A percentile compares a stretch with the other conserved stretches of the same genome.
phyloP scores from a whole-genome alignment of 805 yeast genomes.

The Yamadazyma paraphyllophila region DNA sequence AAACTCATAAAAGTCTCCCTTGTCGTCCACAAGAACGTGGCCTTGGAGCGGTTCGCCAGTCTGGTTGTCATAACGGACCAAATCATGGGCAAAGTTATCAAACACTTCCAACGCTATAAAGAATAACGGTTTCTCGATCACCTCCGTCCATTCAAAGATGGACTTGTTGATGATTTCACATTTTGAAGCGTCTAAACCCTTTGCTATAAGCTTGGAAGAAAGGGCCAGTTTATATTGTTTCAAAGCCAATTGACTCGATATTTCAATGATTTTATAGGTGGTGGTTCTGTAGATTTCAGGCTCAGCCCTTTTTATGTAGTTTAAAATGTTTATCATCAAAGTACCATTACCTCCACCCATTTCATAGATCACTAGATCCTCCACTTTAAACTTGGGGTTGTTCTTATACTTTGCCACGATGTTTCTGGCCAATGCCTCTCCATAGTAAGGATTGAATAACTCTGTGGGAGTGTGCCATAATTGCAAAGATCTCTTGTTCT shows the following conservation, averaged over 20 bases:
- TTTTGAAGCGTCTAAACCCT: conserved; percentile 52
- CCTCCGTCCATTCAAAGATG: conserved; percentile 67
- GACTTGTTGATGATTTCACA: conserved; percentile 71
- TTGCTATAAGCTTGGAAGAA: conserved; percentile 28
- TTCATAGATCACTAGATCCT: conserved; percentile 75
- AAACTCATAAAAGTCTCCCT: conserved; percentile 74
- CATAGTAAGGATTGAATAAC: conserved; percentile 78
- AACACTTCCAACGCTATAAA: conserved; percentile 80
- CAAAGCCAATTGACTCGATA: conserved; percentile 58
- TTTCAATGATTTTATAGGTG: conserved; percentile 70
- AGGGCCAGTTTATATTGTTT: conserved; percentile 48
- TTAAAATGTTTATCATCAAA: conserved; percentile 70
- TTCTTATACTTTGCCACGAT: conserved; percentile 62
- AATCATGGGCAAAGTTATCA: conserved; percentile 82
- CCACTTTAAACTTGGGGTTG: conserved; percentile 61
- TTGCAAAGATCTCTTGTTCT: conserved; percentile 48
- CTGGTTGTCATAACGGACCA: conserved; percentile 67
- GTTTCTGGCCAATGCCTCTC: conserved; percentile 82
- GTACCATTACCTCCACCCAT: conserved; percentile 93
- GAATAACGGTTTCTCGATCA: conserved; percentile 64
- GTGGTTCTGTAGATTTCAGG: conserved; percentile 74
- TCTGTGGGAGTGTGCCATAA: conserved; percentile 92
- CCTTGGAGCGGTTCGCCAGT: conserved; percentile 75
- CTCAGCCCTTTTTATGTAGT: conserved; percentile 56
- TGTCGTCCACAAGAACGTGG: conserved; percentile 66